Base-by-base conservation (phyloP, 2,329 filamentous ascomycete genomes). In the Alternaria sp. region DNA sequence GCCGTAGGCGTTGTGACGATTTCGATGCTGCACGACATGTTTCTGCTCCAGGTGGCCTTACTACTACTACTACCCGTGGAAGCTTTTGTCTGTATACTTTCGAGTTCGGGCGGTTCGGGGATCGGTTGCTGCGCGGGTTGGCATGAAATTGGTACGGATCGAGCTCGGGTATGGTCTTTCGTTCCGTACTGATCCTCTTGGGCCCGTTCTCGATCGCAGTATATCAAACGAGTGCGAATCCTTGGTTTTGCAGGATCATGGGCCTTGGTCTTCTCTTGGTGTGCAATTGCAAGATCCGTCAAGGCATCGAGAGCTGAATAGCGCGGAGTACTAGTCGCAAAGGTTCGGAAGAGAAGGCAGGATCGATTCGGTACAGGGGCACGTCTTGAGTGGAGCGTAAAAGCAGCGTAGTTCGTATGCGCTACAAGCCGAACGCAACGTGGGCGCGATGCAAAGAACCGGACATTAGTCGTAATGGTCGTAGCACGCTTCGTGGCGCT, bases 1-100 rank as follows among this genome's bases (percentile, higher is more conserved):
- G 90, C 90, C 67, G 94, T 95, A 14, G 94, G 94, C 60, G 91
- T 91, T 18, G 90, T 91, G 63, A 94, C 78, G 70, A 98, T 81
- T 77, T 96, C 90, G 58, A 94, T 84, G 71, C 84, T 88, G 75
- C 86, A 90, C 69, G 89, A 85, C 94, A 97, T 97, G 49, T 20
- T 10, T 25, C 12, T 45, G 9, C 18, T 62, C 46, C 41, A 11
- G 30, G 38, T 43, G 18, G n/a, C 56, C 56, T n/a, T 25, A 16
- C 25, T 36, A 16, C 16, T 25, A 16, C 25, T 36, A 16, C 16
- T 45, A 20, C 56, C 43, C 22, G 28, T 49, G 5, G 18, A 28
- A 11, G 50, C 10, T 49, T 22, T 48, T 16, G 28, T 16, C 22
- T 41, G 18, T 25, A 38, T 34, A 32, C 38, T 22, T 16, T 34